Conservation (phyloP, 1,139 yeast species). For the Arxiozyma slooffiae region DNA sequence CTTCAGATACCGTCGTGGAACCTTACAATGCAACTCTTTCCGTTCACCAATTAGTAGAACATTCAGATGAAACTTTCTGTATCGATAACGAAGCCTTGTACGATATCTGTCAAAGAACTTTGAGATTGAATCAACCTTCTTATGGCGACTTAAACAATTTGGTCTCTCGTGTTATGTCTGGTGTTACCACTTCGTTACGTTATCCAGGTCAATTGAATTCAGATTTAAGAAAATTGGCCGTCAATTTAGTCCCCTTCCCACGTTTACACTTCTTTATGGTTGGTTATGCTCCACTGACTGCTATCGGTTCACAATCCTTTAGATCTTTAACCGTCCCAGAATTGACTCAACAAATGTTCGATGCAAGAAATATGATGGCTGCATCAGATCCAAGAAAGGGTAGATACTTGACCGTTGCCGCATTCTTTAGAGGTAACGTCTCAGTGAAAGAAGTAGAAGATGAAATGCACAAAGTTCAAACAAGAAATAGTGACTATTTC, state of each 20-base stretch:
- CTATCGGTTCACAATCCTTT: slow-evolving; percentile 70
- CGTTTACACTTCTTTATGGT: slow-evolving; percentile 92
- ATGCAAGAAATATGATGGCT: slow-evolving; percentile 90
- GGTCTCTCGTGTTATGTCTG: slow-evolving; percentile 87
- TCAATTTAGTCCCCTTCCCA: slow-evolving; percentile 88
- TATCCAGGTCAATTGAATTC: slow-evolving; percentile 92
- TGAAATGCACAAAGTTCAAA: slow-evolving; percentile 79
- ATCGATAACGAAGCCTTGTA: slow-evolving; percentile 89
- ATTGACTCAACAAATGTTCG: slow-evolving; percentile 87
- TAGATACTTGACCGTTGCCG: slow-evolving; percentile 87
- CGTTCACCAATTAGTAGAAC: slow-evolving; percentile 84
- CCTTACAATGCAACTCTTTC: slow-evolving; percentile 90
- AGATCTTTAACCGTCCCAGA: slow-evolving; percentile 82
- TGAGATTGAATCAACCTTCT: slow-evolving; percentile 69
- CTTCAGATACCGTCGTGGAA: slow-evolving; percentile 86
- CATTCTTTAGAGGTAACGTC: slow-evolving; percentile 87
- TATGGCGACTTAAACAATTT: slow-evolving; percentile 69
- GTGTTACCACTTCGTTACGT: slow-evolving; percentile 77
- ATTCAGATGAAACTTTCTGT: slow-evolving; percentile 87
- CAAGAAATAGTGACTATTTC: slow-evolving; percentile 68
- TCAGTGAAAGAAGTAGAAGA: slow-evolving; percentile 90
- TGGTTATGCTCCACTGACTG: slow-evolving; percentile 84
- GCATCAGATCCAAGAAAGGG: slow-evolving; percentile 88
- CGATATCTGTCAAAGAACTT: slow-evolving; percentile 77
- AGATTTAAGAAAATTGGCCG: slow-evolving; percentile 84